Evolutionary conservation across 805 yeast species (phyloP).

Genomic region (Lipomyces yamanashiensis): DNA sequence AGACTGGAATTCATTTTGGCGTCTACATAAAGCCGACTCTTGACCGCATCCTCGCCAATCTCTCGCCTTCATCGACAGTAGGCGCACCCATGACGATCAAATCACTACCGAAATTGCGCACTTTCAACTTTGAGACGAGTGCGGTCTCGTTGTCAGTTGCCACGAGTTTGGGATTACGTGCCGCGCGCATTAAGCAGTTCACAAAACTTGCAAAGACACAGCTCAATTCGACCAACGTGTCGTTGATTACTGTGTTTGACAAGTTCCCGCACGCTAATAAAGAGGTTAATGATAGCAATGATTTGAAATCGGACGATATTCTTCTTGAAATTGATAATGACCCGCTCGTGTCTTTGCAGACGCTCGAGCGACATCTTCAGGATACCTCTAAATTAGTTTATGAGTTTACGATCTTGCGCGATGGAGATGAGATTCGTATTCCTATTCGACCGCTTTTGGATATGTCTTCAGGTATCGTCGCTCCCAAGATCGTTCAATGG

Average conservation of each 20-base stretch:
- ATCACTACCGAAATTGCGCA: constrained; percentile 14
- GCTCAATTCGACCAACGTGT: constrained; percentile 17
- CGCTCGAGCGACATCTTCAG: constrained; percentile 27
- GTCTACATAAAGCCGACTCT: constrained; percentile 31
- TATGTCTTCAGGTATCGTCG: neutral
- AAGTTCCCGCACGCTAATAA: constrained; percentile 25
- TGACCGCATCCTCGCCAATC: constrained; percentile 6
- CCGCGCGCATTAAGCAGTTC: constrained; percentile 21
- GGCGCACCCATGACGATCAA: neutral
- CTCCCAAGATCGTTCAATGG: constrained; percentile 30
- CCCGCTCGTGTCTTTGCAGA: constrained; percentile 23
- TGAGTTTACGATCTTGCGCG: constrained; percentile 26
- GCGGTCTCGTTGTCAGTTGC: constrained; percentile 26
- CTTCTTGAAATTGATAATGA: constrained; percentile 28
- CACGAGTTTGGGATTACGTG: constrained; percentile 26
- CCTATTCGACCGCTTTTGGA: constrained; percentile 17
- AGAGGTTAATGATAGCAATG: constrained; percentile 16
- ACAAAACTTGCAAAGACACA: constrained; percentile 16
- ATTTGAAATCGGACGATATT: constrained; percentile 27
- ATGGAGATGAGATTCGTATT: constrained; percentile 21
- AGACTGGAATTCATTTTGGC: constrained; percentile 26
- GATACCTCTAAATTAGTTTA: constrained; percentile 1
- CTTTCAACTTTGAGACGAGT: constrained; percentile 31
- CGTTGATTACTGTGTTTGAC: constrained; percentile 24
- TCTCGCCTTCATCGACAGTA: neutral